A percentile compares a stretch with the other conserved stretches of the same genome.
These are phyloP conservation scores for Ampelomyces quisqualis DNA, from an alignment of 2,329 filamentous ascomycete species.

Conservation along the genomic window DNA sequence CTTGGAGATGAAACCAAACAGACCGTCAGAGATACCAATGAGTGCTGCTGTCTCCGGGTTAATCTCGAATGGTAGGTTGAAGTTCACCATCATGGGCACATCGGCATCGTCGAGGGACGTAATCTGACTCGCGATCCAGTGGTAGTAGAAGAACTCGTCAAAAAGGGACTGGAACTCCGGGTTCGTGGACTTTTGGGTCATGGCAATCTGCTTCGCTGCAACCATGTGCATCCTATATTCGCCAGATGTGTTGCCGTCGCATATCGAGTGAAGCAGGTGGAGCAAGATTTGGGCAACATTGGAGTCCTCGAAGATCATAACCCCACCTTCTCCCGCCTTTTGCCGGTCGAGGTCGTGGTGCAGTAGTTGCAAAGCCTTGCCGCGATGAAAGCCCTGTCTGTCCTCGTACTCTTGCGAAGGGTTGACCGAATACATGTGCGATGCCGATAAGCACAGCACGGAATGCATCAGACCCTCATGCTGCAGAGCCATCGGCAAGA, in stretches of 20 bases:
- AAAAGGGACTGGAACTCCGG: constrained; percentile 71
- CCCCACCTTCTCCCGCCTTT: constrained; percentile 39
- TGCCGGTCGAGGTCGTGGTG: constrained; percentile 46
- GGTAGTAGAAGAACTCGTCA: constrained; percentile 80
- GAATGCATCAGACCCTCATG: constrained; percentile 89
- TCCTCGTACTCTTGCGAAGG: constrained; percentile 54
- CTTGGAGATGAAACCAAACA: constrained; percentile 75
- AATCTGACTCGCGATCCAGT: constrained; percentile 62
- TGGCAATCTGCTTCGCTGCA: constrained; percentile 71
- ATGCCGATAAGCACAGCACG: constrained; percentile 78
- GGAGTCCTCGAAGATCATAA: constrained; percentile 53
- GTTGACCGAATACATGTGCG: constrained; percentile 62
- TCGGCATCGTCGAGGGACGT: constrained; percentile 57
- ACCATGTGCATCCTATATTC: constrained; percentile 79
- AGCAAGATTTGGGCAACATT: constrained; percentile 62
- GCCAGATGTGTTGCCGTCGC: constrained; percentile 61
- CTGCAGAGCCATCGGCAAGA: constrained; percentile 77
- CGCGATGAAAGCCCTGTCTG: constrained; percentile 48
- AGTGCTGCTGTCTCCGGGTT: constrained; percentile 61
- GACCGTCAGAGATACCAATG: constrained; percentile 77
- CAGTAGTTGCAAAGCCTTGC: constrained; percentile 53
- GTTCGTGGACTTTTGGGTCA: constrained; percentile 59
- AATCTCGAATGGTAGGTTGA: constrained; percentile 57
- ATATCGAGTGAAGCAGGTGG: constrained; percentile 62
- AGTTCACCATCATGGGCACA: constrained; percentile 55